Base-by-base conservation (phyloP, 768 basidiomycete species). In the Pisolithus marmoratus region DNA sequence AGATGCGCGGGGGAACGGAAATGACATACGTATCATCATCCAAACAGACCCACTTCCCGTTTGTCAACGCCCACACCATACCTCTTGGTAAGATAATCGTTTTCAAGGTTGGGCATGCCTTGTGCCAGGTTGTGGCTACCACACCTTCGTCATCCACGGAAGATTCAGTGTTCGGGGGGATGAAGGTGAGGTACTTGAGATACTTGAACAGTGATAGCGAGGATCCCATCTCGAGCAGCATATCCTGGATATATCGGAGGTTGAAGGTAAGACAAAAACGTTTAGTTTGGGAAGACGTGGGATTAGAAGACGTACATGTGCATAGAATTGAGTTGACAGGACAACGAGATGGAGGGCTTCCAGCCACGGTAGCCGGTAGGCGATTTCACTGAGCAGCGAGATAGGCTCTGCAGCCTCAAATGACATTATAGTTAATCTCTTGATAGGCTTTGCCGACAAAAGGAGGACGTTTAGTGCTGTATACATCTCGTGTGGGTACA, bases 71-170 rank as follows among this genome's bases (percentile, higher is more conserved):
- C 84, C 84, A 86, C 8, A 84, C 77, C 48, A 75, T 66, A 2
- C 84, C 84, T 52, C 74, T 73, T 1, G 84, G 83, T 0, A 86
- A 65, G 15, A 86, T 84, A 49, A 86, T 81, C 0, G 84, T 84
- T 52, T 72, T 72, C 27, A 85, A 69, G 0, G 82, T 81, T 4
- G 81, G 79, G 63, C 84, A 85, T 23, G 75, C 75, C 20, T 63
- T 57, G 50, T 79, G 77, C 84, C 83, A 85, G 42, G 65, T 59
- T 43, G 65, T 65, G n/a, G 79, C 84, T 11, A 85, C 74, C 54
- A 67, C 65, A 15, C 70, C 68, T 60, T 85, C 83, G 50, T 77
- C 70, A 8, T 69, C 58, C 22, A 62, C 57, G 26, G 59, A 47
- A 43, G 50, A 26, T 17, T 38, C 40, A 20, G 56, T 2, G 15